Evolutionary conservation across 1,139 yeast species (phyloP).

Genomic region (Candida sp.): DNA sequence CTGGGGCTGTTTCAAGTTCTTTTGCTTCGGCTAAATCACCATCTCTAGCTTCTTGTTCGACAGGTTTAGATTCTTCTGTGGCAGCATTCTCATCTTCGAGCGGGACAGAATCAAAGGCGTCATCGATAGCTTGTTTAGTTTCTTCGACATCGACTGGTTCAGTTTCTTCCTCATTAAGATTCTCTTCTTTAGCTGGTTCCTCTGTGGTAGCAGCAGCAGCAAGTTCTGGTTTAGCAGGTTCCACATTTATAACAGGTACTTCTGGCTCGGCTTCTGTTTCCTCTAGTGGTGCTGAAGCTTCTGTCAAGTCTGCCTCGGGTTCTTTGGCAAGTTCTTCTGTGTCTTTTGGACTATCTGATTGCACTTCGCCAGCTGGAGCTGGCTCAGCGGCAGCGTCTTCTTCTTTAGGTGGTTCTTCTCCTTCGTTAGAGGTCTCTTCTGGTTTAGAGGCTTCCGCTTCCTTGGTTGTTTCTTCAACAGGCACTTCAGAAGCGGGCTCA

Average conservation of each 20-base stretch:
- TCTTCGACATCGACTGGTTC: slow-evolving; percentile 2
- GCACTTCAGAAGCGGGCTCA: slow-evolving; percentile 12
- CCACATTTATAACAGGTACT: slow-evolving; percentile 1
- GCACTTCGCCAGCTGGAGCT: background rate
- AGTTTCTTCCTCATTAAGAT: background rate
- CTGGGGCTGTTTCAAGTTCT: slow-evolving; percentile 5
- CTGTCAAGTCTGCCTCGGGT: background rate
- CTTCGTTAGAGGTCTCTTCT: slow-evolving; percentile 4
- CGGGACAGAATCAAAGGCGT: slow-evolving; percentile 12
- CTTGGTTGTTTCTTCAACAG: slow-evolving; percentile 6
- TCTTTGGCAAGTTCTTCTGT: background rate
- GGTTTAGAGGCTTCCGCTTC: slow-evolving; percentile 19
- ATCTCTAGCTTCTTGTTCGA: slow-evolving; percentile 10
- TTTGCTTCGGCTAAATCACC: slow-evolving; percentile 7
- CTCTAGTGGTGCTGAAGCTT: slow-evolving; percentile 7
- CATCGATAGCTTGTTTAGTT: slow-evolving; percentile 8
- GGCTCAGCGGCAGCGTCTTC: background rate
- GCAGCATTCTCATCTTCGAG: slow-evolving; percentile 19
- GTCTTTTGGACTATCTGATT: background rate
- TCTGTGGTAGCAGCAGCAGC: too few relatives aligned
- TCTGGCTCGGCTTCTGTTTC: slow-evolving; percentile 4
- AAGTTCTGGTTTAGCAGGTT: too few relatives aligned
- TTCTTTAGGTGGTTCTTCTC: slow-evolving; percentile 17
- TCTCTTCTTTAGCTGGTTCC: slow-evolving; percentile 10
- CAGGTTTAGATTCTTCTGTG: background rate